Evolutionary conservation across 2,329 filamentous ascomycete genomes (phyloP).

Genomic region (Bipolaris bicolor): DNA sequence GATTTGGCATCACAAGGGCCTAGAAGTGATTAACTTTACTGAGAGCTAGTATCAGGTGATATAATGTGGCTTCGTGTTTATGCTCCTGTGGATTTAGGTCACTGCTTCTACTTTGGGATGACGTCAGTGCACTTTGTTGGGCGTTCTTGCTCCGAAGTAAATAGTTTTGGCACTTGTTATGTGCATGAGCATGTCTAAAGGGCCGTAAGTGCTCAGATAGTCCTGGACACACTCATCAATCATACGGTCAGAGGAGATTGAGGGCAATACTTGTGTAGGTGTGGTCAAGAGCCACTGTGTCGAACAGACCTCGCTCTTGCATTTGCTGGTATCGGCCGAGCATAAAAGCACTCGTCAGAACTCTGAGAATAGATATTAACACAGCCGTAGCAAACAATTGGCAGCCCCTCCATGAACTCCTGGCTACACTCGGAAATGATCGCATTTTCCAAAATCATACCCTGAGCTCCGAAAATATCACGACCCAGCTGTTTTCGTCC

Average conservation of each 20-base stretch:
- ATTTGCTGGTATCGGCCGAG: neutral
- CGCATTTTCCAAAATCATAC: slow-evolving; percentile 21
- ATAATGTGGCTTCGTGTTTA: neutral
- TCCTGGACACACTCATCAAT: neutral
- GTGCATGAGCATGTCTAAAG: neutral
- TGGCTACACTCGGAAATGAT: slow-evolving; percentile 19
- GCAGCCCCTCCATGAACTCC: slow-evolving; percentile 34
- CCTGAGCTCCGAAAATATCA: slow-evolving; percentile 15
- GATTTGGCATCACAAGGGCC: neutral
- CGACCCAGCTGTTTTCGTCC: slow-evolving; percentile 12
- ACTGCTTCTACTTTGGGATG: neutral
- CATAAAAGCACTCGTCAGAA: neutral
- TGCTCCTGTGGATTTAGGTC: neutral
- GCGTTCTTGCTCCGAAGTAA: neutral
- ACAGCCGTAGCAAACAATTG: slow-evolving; percentile 29
- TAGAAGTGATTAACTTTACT: neutral
- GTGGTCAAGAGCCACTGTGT: neutral
- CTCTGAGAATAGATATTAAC: slow-evolving; percentile 25
- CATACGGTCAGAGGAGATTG: neutral
- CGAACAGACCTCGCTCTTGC: neutral
- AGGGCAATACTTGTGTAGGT: neutral
- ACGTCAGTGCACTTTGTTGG: neutral
- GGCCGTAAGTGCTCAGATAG: neutral
- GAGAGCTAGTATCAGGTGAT: neutral
- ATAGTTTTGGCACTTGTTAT: neutral